Evolutionary conservation across 169 alveolate species (phyloP), one percentile per base, ranked within the genome.

Genomic region (Plasmodium yoelii): DNA sequence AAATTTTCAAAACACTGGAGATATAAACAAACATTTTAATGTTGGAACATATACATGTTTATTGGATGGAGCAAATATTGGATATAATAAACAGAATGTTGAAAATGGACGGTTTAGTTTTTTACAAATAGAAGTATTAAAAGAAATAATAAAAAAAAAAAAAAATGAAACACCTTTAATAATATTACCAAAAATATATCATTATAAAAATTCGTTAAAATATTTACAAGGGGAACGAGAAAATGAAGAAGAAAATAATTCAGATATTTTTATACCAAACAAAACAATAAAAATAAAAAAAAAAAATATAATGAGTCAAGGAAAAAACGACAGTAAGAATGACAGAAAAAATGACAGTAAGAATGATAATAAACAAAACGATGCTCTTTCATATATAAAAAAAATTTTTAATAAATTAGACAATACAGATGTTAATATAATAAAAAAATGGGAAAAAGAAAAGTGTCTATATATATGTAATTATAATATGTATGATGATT

Each of bases 31-130:
- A 9, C 59, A 53, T 13, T 82, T 82, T 34, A 73, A 82, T 15
- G 42, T 44, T 28, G 90, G 90, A 8, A 12, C 77, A 6, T 82
- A 82, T 49, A 82, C 90, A 44, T 82, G 90, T 34, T 49, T 82
- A 59, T 44, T 82, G n/a, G 90, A 82, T 49, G 90, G 90, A 0
- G 90, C 90, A 9, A 82, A 82, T 60, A 82, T 82, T 15, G 90
- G 90, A 5, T 82, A 82, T 42, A 82, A 82, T 42, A 82, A 82
- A 60, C 90, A 82, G 70, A 82, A 82, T 56, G 82, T 82, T 18
- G 90, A 82, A 59, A 82, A 82, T 51, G 90, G 90, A 4, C 9
- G 72, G 0, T 82, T 82, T 49, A 82, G 90, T 39, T 82, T 67
- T 67, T 82, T 82, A 49, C 90, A 82, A 67, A 82, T 82, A 15